A percentile compares a stretch with the other conserved stretches of the same genome.
Conservation (phyloP, 2,329 filamentous ascomycete genomes). For the Talaromyces albobiverticillius region DNA sequence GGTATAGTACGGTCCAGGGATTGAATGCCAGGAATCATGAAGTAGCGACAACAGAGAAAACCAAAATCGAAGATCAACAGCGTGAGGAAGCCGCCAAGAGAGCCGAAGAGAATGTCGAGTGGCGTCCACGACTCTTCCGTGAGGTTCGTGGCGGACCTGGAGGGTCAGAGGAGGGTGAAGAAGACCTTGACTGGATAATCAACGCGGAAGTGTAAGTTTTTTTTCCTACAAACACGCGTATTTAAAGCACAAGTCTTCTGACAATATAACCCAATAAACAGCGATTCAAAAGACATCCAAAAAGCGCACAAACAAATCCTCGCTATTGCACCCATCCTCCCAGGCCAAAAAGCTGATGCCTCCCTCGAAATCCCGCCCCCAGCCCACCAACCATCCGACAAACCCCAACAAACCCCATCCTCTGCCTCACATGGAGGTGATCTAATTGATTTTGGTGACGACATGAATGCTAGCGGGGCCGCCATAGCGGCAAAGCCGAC, state of each 20-base stretch:
- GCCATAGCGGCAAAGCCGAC: slow-evolving; percentile 1
- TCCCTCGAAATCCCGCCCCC: slow-evolving; percentile 56
- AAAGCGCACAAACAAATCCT: slow-evolving; percentile 79
- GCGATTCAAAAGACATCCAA: slow-evolving; percentile 63
- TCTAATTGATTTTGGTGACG: slow-evolving; percentile 25
- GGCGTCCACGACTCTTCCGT: slow-evolving; percentile 84
- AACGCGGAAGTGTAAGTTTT: slow-evolving; percentile 71
- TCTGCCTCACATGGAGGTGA: slow-evolving; percentile 13
- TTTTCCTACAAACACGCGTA: no score
- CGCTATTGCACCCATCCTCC: slow-evolving; percentile 78
- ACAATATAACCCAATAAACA: no score
- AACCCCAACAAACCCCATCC: slow-evolving; percentile 10
- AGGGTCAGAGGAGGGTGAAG: slow-evolving; percentile 73
- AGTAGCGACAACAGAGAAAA: slow-evolving; percentile 89
- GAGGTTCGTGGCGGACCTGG: slow-evolving; percentile 67
- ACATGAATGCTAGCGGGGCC: neutral
- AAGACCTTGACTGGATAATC: slow-evolving; percentile 93
- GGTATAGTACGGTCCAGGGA: slow-evolving; percentile 76
- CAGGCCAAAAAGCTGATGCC: slow-evolving; percentile 63
- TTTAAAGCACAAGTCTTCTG: no score
- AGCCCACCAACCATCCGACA: slow-evolving; percentile 13
- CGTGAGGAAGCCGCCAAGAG: slow-evolving; percentile 81
- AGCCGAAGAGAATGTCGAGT: slow-evolving; percentile 74
- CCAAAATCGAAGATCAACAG: slow-evolving; percentile 90
- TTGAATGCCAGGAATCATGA: slow-evolving; percentile 84